Conservation (phyloP, 176 grass and related monocot genomes). For the Urochloa ruziziensis region DNA sequence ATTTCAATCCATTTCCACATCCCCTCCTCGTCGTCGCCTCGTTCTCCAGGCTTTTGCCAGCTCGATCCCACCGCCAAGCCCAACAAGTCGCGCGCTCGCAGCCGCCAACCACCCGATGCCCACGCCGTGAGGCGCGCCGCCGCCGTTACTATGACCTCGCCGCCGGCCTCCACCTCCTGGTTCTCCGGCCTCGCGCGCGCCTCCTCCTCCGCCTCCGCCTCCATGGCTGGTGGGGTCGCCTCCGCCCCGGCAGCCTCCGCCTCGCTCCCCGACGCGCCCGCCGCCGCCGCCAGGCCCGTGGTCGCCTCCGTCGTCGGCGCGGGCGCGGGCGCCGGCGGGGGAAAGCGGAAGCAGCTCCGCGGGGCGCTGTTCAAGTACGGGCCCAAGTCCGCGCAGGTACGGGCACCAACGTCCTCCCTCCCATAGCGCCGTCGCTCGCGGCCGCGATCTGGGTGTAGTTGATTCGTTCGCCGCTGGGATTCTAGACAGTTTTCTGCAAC, state of each 20-base stretch:
- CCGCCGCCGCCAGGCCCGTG: not conserved
- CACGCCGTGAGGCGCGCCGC: conserved; percentile 28
- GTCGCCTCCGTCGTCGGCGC: not conserved
- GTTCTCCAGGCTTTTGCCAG: not conserved
- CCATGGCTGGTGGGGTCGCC: conserved; percentile 45
- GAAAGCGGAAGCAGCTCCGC: conserved; percentile 52
- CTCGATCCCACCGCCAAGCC: not conserved
- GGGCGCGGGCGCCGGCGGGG: not conserved
- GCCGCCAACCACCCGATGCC: conserved; percentile 21
- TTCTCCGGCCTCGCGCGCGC: conserved; percentile 66
- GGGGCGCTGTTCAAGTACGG: conserved; percentile 96
- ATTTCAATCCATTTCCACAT: not conserved
- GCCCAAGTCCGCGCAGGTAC: conserved; percentile 77
- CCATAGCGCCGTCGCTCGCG: not conserved
- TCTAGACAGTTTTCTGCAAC: not conserved
- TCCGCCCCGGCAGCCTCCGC: conserved; percentile 43
- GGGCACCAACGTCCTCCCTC: not conserved
- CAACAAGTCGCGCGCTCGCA: not conserved
- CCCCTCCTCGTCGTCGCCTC: not conserved
- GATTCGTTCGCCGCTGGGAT: not conserved
- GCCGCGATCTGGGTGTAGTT: no score
- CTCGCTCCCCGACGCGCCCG: conserved; percentile 20
- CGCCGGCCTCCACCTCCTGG: conserved; percentile 55
- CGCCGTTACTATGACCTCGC: conserved; percentile 35
- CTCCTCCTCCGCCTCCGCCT: conserved; percentile 10